Conservation (phyloP, 306 rosid genomes). For the Macrotyloma uniflorum region DNA sequence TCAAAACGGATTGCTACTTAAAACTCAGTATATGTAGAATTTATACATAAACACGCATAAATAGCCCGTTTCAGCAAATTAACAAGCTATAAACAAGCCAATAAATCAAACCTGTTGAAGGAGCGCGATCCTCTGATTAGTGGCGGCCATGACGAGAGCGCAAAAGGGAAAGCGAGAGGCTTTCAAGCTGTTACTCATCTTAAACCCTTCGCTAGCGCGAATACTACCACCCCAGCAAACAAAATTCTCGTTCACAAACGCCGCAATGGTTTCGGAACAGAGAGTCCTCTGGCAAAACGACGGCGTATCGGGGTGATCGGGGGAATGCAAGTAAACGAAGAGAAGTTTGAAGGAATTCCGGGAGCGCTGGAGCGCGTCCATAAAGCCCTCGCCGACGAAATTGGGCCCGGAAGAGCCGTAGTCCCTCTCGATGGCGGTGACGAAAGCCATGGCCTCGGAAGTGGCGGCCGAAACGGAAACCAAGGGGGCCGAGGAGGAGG, state of each 20-base stretch:
- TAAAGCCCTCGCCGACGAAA: conserved; percentile 83
- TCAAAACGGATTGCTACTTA: background rate
- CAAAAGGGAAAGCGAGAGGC: conserved; percentile 94
- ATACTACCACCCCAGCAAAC: conserved; percentile 97
- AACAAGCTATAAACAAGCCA: background rate
- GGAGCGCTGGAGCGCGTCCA: conserved; percentile 92
- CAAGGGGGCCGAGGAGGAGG: conserved; percentile 47
- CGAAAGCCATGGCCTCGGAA: conserved; percentile 71
- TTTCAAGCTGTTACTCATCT: conserved; percentile 96
- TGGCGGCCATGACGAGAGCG: conserved; percentile 90
- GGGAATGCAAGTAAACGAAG: conserved; percentile 93
- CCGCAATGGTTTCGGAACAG: conserved; percentile 62
- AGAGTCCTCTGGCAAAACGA: conserved; percentile 81
- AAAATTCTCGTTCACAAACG: conserved; percentile 82
- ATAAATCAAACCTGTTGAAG: conserved; percentile 72
- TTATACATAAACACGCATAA: background rate
- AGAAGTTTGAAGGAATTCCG: conserved; percentile 71
- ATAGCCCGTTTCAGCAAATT: background rate
- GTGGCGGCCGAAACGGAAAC: conserved; percentile 69
- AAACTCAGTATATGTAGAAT: background rate
- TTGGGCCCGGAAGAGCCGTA: conserved; percentile 62
- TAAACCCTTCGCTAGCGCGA: conserved; percentile 90
- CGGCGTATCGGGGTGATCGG: conserved; percentile 93
- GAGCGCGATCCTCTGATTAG: conserved; percentile 90
- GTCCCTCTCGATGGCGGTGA: conserved; percentile 74